Percentiles rank a stretch among this genome's conserved stretches.
phyloP scores from a whole-genome alignment of 2,329 filamentous ascomycete species.

The Biscogniauxia sp. region DNA sequence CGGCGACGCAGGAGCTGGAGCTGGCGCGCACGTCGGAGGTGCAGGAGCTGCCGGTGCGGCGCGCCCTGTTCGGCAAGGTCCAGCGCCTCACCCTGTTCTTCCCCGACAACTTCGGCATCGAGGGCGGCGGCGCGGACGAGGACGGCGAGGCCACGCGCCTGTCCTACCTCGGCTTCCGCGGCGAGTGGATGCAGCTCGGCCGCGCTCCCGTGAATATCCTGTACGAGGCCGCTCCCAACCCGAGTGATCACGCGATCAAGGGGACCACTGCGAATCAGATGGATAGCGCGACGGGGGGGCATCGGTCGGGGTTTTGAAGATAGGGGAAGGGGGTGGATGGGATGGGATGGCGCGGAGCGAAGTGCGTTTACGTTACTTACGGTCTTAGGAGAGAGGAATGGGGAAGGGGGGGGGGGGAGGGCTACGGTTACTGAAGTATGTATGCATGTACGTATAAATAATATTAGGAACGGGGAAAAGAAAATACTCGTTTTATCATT shows the following conservation, averaged over 20 bases:
- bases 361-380: not conserved
- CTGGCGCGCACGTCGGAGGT: conserved; percentile 76
- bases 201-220: conserved; percentile 80
- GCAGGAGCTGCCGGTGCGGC: conserved; percentile 76
- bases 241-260: conserved; percentile 75
- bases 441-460: too few relatives aligned
- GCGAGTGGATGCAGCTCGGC: conserved; percentile 86
- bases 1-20: conserved; percentile 71
- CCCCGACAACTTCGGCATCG: conserved; percentile 79
- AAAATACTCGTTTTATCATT: not conserved
- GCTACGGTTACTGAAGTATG: not conserved
- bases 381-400: too few relatives aligned
- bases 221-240: conserved; percentile 93
- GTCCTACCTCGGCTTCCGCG: conserved; percentile 87
- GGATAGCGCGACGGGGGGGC: conserved; percentile 52
- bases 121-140: conserved; percentile 64
- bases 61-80: conserved; percentile 87
- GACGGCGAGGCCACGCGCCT: conserved; percentile 78
- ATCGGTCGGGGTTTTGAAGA: conserved; percentile 33
- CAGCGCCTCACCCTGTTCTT: conserved; percentile 82
- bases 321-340: not conserved
- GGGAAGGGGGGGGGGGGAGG: too few relatives aligned
- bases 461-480: not conserved
- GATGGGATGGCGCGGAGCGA: too few relatives aligned
- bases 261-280: conserved; percentile 54